A percentile compares a stretch with the other conserved stretches of the same genome.
Conservation (phyloP, 345 rosid species). For the Dipteronia dyeriana region DNA sequence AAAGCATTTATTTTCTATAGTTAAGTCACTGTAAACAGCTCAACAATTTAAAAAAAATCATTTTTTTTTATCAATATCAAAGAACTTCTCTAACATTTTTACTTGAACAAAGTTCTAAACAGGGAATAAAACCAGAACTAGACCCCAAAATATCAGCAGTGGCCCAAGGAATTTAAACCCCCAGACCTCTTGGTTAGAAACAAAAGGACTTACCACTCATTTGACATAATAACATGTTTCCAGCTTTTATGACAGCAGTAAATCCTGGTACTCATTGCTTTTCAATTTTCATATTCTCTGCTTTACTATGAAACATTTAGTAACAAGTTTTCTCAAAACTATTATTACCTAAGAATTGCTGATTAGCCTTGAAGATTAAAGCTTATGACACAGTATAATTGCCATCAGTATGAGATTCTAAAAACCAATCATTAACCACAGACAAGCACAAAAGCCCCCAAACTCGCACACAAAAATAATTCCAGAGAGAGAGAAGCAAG, state of each 20-base stretch:
- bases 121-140: not conserved
- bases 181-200: not conserved
- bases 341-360: not conserved
- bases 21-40: not conserved
- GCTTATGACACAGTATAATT: not conserved
- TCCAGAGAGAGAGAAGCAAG: not conserved
- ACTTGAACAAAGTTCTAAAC: not conserved
- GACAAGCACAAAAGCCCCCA: not conserved
- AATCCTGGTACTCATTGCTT: not conserved
- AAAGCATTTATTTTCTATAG: not conserved
- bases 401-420: not conserved
- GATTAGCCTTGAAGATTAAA: not conserved
- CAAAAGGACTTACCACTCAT: not conserved
- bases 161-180: not conserved
- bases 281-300: not conserved
- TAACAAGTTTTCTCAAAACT: not conserved
- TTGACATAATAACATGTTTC: not conserved
- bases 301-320: not conserved
- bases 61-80: not conserved
- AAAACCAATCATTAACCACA: not conserved
- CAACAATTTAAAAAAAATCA: not conserved
- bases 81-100: not conserved
- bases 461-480: not conserved
- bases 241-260: not conserved
- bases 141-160: not conserved